phyloP scores from a whole-genome alignment of 1,284 basidiomycete genomes.

The Meira miltonrushii region DNA sequence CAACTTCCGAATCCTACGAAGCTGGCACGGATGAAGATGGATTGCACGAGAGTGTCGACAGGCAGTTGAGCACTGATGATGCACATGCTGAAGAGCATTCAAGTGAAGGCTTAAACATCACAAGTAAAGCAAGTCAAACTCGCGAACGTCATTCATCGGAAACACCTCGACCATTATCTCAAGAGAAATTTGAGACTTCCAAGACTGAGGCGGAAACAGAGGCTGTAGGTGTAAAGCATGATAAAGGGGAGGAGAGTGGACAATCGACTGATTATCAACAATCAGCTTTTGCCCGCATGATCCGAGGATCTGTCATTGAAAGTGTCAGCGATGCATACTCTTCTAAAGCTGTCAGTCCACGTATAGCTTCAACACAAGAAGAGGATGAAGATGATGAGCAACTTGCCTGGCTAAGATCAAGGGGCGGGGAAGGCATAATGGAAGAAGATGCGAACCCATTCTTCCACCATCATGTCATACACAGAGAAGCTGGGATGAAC shows the following conservation, averaged over 20 bases:
- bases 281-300: slow-evolving; percentile 8
- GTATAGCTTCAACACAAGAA: slow-evolving; percentile 1
- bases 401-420: background rate
- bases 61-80: background rate
- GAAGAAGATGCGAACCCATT: background rate
- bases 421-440: background rate
- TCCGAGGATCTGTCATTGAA: slow-evolving; percentile 12
- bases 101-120: background rate
- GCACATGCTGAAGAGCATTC: background rate
- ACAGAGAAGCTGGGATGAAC: background rate
- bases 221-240: no score
- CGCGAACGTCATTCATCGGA: background rate
- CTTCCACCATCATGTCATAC: no score
- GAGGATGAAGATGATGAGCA: background rate
- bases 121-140: background rate
- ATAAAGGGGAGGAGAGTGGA: background rate
- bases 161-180: no score
- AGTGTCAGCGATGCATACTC: slow-evolving; percentile 6
- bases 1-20: background rate
- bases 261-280: background rate
- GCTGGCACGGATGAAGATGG: background rate
- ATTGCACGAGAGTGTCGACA: background rate
- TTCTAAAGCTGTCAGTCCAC: background rate
- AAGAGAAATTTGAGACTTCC: no score
- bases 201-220: no score